Evolutionary conservation across 768 basidiomycete genomes (phyloP), one percentile per base, ranked within the genome.

Genomic region (Roridomyces roridus): DNA sequence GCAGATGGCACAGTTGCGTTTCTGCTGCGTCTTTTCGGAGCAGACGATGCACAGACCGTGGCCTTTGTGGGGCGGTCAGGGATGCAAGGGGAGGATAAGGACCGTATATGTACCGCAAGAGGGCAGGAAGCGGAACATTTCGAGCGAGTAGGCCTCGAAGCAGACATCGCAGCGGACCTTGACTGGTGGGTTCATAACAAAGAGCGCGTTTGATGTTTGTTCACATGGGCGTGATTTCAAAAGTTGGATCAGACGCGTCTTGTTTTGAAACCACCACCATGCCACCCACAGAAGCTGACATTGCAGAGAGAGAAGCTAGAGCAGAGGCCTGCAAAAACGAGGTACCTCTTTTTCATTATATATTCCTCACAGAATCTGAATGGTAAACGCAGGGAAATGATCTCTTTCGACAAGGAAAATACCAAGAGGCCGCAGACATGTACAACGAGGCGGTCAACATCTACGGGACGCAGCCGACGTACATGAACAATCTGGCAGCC

Each of bases 401-500:
- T 5, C 51, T 65, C 21, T 75, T 73, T 54, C 68, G 66, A 46
- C 49, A 65, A 28, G 73, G 71, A 5, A 65, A 70, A 43, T 76
- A 74, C 40, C 20, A 62, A 17, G 68, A 58, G 20, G 76, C 76
- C 1, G 66, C 67, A 1, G 48, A 36, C 1, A 43, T 61, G 17
- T 78, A 76, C 47, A 64, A 59, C 7, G 45, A 55, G 11, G 73
- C 72, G 0, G 70, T 74, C 21, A 62, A 65, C 5, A 37, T 70
- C 2, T 69, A 69, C 59, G 69, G 71, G n/a, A 68, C 71, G 12
- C 75, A 77, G 39, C 65, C 72, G 5, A 60, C 64, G 1, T 68
- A 76, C 28, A 66, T 71, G 53, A 72, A 77, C 39, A 72, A 73
- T 46, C 64, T 78, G 12, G 70, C 76, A 29, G 74, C 68, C 2